phyloP scores from a whole-genome alignment of 2,329 filamentous ascomycete genomes.

The Penicillium sp. region DNA sequence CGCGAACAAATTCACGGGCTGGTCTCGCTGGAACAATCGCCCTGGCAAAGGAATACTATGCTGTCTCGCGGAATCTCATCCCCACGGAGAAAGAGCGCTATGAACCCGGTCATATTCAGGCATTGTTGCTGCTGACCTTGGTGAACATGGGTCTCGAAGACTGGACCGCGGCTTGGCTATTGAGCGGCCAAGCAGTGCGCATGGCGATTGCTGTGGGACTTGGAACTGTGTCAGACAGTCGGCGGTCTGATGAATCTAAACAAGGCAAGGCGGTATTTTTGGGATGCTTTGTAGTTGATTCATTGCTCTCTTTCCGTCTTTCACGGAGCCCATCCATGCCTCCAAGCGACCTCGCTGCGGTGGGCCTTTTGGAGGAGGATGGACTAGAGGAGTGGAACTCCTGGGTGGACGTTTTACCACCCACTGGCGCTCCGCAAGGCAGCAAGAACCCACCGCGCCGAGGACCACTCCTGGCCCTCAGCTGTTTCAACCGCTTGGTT shows the following conservation, averaged over 20 bases:
- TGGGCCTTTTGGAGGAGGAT: conserved; percentile 60
- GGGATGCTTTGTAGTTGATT: conserved; percentile 56
- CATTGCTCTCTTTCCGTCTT: conserved; percentile 50
- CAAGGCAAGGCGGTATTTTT: conserved; percentile 48
- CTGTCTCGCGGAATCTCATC: conserved; percentile 36
- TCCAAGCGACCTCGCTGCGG: conserved; percentile 46
- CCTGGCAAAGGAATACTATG: conserved; percentile 37
- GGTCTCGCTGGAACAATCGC: conserved; percentile 18
- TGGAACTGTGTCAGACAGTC: conserved; percentile 24
- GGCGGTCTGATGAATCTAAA: conserved; percentile 31
- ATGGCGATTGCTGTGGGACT: conserved; percentile 44
- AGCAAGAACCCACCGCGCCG: conserved; percentile 32
- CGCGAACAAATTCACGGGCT: conserved; percentile 16
- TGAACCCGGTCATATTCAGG: conserved; percentile 45
- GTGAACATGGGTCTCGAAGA: conserved; percentile 50
- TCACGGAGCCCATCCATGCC: conserved; percentile 47
- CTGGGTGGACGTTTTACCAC: conserved; percentile 56
- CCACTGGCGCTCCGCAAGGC: conserved; percentile 26
- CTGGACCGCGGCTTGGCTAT: conserved; percentile 53
- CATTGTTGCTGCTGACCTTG: conserved; percentile 47
- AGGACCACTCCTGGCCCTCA: conserved; percentile 47
- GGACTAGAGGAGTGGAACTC: conserved; percentile 72
- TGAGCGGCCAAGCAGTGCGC: conserved; percentile 53
- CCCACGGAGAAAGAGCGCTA: conserved; percentile 41
- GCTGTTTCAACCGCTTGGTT: conserved; percentile 54